A percentile compares a stretch with the other conserved stretches of the same genome.
phyloP scores from a whole-genome alignment of 1,284 basidiomycete species.

The Volvariella volvacea region DNA sequence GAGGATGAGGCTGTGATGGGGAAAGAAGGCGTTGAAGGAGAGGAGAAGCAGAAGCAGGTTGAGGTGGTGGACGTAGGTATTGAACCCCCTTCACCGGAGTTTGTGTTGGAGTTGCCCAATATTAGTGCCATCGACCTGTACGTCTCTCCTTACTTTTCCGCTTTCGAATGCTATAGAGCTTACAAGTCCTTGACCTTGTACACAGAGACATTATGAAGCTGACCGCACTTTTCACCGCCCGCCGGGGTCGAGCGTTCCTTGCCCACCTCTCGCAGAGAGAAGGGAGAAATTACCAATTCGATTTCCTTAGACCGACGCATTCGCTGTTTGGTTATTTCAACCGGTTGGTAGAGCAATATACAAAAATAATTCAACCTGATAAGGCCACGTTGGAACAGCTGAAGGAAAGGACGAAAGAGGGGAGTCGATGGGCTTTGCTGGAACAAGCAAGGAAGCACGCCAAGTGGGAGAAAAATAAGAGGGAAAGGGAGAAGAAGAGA shows the following conservation, averaged over 20 bases:
- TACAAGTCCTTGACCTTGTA: slow-evolving; percentile 3
- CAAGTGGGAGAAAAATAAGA: slow-evolving; percentile 82
- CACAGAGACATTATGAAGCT: slow-evolving; percentile 84
- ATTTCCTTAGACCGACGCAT: slow-evolving; percentile 93
- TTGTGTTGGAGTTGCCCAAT: slow-evolving; percentile 84
- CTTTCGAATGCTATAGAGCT: too few species aligned
- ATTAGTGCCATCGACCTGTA: slow-evolving; percentile 89
- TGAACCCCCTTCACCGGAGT: slow-evolving; percentile 82
- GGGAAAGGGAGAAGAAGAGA: slow-evolving; percentile 81
- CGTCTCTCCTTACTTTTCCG: slow-evolving; percentile 25
- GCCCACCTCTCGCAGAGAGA: slow-evolving; percentile 82
- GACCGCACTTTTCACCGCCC: slow-evolving; percentile 94
- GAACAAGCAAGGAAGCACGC: slow-evolving; percentile 76
- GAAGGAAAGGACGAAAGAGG: slow-evolving; percentile 53
- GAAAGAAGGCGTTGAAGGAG: slow-evolving; percentile 34
- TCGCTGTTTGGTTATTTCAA: slow-evolving; percentile 98
- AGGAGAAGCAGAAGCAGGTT: slow-evolving; percentile 27
- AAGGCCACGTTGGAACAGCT: slow-evolving; percentile 70
- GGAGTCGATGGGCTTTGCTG: slow-evolving; percentile 70
- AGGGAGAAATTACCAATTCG: slow-evolving; percentile 95
- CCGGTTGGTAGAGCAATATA: slow-evolving; percentile 94
- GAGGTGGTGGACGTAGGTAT: slow-evolving; percentile 51
- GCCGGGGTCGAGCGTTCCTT: slow-evolving; percentile 85
- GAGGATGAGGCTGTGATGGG: slow-evolving; percentile 49
- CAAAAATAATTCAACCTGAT: slow-evolving; percentile 82